Evolutionary conservation across 495 filamentous ascomycete genomes (phyloP), one percentile per base, ranked within the genome.

Genomic region (Penicillium mononematosum): DNA sequence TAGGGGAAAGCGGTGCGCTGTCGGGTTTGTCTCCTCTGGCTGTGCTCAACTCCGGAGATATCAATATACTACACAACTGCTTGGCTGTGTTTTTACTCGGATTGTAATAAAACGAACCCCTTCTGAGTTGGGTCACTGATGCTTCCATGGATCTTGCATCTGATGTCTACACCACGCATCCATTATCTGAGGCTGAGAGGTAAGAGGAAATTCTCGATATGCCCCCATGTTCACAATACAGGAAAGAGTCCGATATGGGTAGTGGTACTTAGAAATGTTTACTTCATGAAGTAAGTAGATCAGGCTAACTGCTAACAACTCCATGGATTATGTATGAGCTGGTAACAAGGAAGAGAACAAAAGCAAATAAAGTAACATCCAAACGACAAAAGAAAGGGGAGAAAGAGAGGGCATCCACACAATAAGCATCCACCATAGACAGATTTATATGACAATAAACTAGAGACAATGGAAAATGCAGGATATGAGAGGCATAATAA

Each of bases 401-500:
- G 5, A 48, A 34, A 45, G 48, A 60, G 53, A 61, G 27, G 31
- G 14, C 43, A 57, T 61, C 20, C 53, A 57, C 22, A 48, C 34
- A 49, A 41, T 31, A 43, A 42, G 48, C 52, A 38, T 61, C 39
- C 39, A 55, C 45, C 49, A 46, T 50, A n/a, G 29, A 45, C 44
- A 43, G 39, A 44, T 53, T 53, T 51, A 51, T 29, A 43, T 57
- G 45, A 34, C 36, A 48, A 16, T 34, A 50, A 22, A 27, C 38
- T 49, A 44, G 39, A 56, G 45, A 34, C 24, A 22, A 36, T n/a
- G 29, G 25, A 27, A 51, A 45, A 50, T 50, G 46, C 46, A 43
- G 31, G 55, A 50, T 49, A 55, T 53, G 55, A 59, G 55, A 61
- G 36, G 36, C 34, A 36, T 45, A 36, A 14, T 34, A 32, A 55